Evolutionary conservation across 179 eudicot species (phyloP).

Genomic region (Amaranthus tricolor): DNA sequence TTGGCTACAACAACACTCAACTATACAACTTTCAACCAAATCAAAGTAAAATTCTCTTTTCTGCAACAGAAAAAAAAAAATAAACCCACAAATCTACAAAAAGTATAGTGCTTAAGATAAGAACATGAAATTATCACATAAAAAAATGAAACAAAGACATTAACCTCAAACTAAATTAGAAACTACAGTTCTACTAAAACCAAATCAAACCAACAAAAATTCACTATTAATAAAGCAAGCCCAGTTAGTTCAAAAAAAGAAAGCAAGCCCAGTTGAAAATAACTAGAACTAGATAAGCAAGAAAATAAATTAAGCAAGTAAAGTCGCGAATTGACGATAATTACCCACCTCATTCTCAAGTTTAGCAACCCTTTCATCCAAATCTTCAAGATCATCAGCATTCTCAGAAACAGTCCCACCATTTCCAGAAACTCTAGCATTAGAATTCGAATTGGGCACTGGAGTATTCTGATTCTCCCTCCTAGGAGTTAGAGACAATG

Average conservation of each 20-base stretch:
- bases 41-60: neutral
- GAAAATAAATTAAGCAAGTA: neutral
- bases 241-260: constrained; percentile 1
- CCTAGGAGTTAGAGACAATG: constrained; percentile 61
- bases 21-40: neutral
- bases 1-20: neutral
- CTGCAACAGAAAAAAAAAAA: neutral
- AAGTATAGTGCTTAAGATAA: too few relatives aligned
- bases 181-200: constrained; percentile 3
- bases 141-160: neutral
- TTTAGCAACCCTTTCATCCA: constrained; percentile 33
- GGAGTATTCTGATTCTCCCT: constrained; percentile 38
- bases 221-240: neutral
- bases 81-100: neutral
- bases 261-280: neutral
- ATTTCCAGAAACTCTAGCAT: constrained; percentile 29
- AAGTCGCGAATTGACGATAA: neutral
- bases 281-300: neutral
- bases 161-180: neutral
- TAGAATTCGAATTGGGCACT: constrained; percentile 27
- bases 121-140: neutral
- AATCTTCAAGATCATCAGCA: constrained; percentile 38
- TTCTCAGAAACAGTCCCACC: constrained; percentile 32
- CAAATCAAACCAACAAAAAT: neutral
- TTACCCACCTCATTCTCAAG: constrained; percentile 68